Conservation (phyloP, 768 basidiomycete genomes). For the Panus rudis region DNA sequence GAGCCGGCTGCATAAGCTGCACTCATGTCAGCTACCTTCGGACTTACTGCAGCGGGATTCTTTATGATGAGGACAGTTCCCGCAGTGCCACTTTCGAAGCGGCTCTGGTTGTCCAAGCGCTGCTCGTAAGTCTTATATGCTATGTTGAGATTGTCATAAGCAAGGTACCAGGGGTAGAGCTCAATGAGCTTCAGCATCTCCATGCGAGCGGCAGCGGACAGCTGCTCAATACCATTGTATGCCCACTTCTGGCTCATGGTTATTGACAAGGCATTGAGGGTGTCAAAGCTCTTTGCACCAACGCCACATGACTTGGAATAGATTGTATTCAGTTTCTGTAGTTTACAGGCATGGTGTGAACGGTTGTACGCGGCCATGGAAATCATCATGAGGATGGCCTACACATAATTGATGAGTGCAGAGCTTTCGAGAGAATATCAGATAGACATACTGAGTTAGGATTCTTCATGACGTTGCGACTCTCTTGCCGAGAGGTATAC, state of each 20-base stretch:
- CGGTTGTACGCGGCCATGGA: conserved; percentile 2
- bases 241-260: conserved; percentile 36
- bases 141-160: conserved; percentile 33
- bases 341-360: conserved; percentile 5
- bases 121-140: conserved; percentile 32
- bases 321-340: conserved; percentile 26
- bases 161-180: conserved; percentile 23
- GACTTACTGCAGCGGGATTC: background rate
- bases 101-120: conserved; percentile 26
- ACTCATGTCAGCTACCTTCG: too few relatives aligned
- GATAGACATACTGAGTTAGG: conserved; percentile 6
- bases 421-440: too few relatives aligned
- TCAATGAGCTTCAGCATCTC: conserved; percentile 19
- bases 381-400: conserved; percentile 4
- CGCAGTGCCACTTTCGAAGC: conserved; percentile 31
- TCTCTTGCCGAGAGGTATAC: conserved; percentile 5
- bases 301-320: conserved; percentile 33
- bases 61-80: conserved; percentile 19
- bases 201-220: conserved; percentile 6
- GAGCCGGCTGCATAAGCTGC: too few relatives aligned
- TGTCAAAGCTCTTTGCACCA: conserved; percentile 32
- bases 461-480: conserved; percentile 1
- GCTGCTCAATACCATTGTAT: conserved; percentile 4
- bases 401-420: background rate
- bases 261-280: conserved; percentile 28